These are phyloP conservation scores for Albophoma yamanashiensis DNA, from an alignment of 2,329 filamentous ascomycete species.

Conservation along the genomic window DNA sequence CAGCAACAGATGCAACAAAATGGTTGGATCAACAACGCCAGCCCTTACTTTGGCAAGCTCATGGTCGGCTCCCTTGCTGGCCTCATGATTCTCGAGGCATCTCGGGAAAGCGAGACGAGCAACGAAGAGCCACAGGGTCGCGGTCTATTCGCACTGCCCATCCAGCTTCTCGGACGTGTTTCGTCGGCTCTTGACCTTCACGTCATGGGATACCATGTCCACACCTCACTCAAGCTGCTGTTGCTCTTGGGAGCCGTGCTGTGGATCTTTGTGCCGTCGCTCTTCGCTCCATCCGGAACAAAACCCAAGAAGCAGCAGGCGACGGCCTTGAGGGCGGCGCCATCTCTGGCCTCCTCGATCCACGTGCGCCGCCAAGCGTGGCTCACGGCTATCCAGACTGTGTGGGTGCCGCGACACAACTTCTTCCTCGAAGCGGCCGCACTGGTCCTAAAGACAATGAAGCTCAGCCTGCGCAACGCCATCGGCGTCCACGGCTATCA, in stretches of 20 bases:
- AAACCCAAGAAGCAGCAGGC: conserved; percentile 42
- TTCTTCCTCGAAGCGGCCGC: conserved; percentile 80
- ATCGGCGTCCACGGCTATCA: conserved; percentile 72
- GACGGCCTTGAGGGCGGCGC: conserved; percentile 39
- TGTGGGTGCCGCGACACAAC: conserved; percentile 81
- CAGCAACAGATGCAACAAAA: conserved; percentile 37
- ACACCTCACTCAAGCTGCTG: conserved; percentile 41
- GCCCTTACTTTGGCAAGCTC: conserved; percentile 59
- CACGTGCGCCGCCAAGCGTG: conserved; percentile 81
- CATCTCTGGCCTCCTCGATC: conserved; percentile 70
- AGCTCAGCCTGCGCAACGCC: conserved; percentile 68
- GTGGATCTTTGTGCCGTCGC: conserved; percentile 43
- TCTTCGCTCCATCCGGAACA: conserved; percentile 32
- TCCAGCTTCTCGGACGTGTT: conserved; percentile 42
- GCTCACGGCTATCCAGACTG: conserved; percentile 85
- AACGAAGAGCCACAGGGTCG: conserved; percentile 53
- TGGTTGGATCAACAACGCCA: conserved; percentile 42
- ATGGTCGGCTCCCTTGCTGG: conserved; percentile 90
- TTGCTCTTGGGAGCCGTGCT: conserved; percentile 42
- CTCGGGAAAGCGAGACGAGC: conserved; percentile 55
- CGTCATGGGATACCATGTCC: conserved; percentile 42
- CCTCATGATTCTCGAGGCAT: conserved; percentile 81
- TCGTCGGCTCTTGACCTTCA: conserved; percentile 38
- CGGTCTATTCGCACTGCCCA: conserved; percentile 55
- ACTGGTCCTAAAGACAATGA: conserved; percentile 67